Evolutionary conservation across 345 rosid genomes (phyloP), one percentile per base, ranked within the genome.

Genomic region (Lagerstroemia speciosa): DNA sequence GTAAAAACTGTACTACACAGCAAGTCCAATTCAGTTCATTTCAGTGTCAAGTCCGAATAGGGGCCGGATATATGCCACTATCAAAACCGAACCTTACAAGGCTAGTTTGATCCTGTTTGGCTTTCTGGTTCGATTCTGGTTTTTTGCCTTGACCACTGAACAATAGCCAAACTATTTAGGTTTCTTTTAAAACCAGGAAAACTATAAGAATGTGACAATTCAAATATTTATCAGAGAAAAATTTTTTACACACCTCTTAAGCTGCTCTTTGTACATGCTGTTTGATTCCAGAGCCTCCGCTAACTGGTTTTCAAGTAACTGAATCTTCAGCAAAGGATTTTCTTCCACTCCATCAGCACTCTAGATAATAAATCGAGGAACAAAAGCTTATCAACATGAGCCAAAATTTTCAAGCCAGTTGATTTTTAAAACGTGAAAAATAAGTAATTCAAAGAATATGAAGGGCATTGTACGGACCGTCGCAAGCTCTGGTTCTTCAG

Each of bases 231-330:
- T 34, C 37, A 53, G 34, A 33, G 19, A 17, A 43, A 31, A 6
- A 20, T 3, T 26, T 32, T 67, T 32, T 66, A 71, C 79, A 2
- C 31, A 83, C 89, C 88, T 82, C 67, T 78, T 82, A 69, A 83
- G 83, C 80, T 85, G 88, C 41, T 69, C 69, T 73, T 83, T 85
- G 46, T 82, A 79, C 84, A 83, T 76, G 71, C 74, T 77, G 69
- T 82, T 83, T 74, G 93, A 84, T 76, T 85, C 84, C 72, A 77
- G 34, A 41, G 85, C 87, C 72, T 85, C 87, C 0, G 83, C 85
- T 48, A 87, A 73, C 72, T 84, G 83, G 67, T 67, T 75, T 79
- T 85, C 83, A 43, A 85, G 89, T 52, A 30, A 68, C 62, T 73
- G 80, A 55, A 84, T 75, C 78, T 85, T 83, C 60, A 78, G 76